Evolutionary conservation across 2,329 filamentous ascomycete species (phyloP).

Genomic region (Paecilomyces formosus): DNA sequence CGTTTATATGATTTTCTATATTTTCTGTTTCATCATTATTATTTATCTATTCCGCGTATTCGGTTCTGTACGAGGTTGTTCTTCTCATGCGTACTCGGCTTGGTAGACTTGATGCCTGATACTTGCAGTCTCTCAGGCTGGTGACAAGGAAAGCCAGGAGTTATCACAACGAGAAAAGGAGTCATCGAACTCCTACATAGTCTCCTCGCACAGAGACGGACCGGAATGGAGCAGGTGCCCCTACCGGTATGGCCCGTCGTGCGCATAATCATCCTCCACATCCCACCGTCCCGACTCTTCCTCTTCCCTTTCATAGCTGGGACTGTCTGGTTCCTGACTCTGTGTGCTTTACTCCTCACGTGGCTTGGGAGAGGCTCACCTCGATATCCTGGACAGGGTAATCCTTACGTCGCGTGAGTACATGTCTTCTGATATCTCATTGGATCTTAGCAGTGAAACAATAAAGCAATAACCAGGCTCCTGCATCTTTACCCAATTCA

Average conservation of each 20-base stretch:
- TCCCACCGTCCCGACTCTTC: slow-evolving; percentile 12
- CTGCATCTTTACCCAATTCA: not conserved
- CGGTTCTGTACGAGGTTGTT: too few relatives aligned
- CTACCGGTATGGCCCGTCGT: not conserved
- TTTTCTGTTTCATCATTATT: not conserved
- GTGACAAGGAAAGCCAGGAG: too few relatives aligned
- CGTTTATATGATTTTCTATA: not conserved
- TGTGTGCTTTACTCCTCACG: slow-evolving; percentile 11
- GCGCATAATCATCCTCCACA: slow-evolving; percentile 11
- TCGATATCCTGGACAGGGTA: not conserved
- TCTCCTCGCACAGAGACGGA: not conserved
- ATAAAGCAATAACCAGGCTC: not conserved
- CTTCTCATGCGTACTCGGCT: too few relatives aligned
- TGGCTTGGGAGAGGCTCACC: slow-evolving; percentile 3
- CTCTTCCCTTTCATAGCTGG: slow-evolving; percentile 13
- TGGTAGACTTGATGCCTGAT: too few relatives aligned
- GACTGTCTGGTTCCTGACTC: slow-evolving; percentile 13
- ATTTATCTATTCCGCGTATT: too few relatives aligned
- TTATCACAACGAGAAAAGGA: too few relatives aligned
- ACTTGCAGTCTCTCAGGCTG: too few relatives aligned
- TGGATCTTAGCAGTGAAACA: not conserved
- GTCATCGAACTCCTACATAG: too few relatives aligned
- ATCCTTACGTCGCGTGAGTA: not conserved
- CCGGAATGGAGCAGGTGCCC: not conserved
- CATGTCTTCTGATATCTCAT: not conserved